Evolutionary conservation across 2,329 filamentous ascomycete genomes (phyloP), one percentile per base, ranked within the genome.

Genomic region (Aspergillus sp.): DNA sequence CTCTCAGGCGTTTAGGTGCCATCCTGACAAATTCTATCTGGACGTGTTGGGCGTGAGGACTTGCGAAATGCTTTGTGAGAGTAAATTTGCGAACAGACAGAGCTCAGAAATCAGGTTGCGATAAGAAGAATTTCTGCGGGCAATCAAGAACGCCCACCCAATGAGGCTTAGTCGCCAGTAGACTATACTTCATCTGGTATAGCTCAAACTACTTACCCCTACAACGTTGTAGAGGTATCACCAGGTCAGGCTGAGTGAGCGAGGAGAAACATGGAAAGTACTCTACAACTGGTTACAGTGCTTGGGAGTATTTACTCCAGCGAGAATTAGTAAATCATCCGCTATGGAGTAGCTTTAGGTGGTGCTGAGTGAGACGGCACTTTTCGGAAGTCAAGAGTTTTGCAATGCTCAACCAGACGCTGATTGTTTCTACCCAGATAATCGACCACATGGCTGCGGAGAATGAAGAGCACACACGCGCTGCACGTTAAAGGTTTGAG

Each of bases 1-100:
- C 84, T 31, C 77, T 80, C n/a, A 83, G 72, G 64, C 87, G 79
- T 75, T 89, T 90, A 22, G 82, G 72, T n/a, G 82, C 80, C 88
- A 91, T 91, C 25, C 58, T 73, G 62, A 57, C 25, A 56, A n/a
- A 28, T 41, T 6, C 2, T 11, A n/a, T 59, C 15, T 43, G 34
- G 15, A 13, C 15, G 17, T 38, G 31, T 23, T 8, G 48, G 34
- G 13, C n/a, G 31, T 28, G 25, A 13, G 46, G 34, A n/a, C 22
- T 23, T 25, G 25, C 25, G 25, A 28, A 7, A 38, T 45, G 22
- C 3, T 7, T 50, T 30, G 38, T 3, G 9, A 30, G 15, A n/a
- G 28, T 46, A 47, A 38, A 38, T 38, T 38, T 38, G 34, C 22
- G 45, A 9, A 47, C 7, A 22, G 45, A 47, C 6, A 17, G n/a